Conservation (phyloP, 306 rosid species). For the Medicago arabica region DNA sequence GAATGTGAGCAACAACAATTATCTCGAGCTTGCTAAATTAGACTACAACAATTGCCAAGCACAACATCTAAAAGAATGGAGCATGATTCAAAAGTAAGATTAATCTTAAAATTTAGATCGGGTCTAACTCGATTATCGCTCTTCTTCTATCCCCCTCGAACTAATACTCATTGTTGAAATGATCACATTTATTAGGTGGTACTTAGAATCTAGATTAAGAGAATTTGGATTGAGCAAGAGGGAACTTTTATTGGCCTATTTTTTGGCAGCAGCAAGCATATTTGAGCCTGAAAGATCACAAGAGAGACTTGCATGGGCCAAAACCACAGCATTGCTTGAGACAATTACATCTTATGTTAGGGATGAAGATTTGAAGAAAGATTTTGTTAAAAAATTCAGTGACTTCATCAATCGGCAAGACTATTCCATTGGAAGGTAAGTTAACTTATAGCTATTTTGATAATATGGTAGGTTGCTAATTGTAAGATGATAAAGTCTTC, state of each 20-base stretch:
- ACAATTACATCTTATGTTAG: constrained; percentile 55
- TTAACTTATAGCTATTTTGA: too few relatives aligned
- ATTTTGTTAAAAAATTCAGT: constrained; percentile 57
- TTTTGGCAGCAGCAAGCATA: constrained; percentile 72
- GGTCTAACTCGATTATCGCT: neutral
- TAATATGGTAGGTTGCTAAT: too few relatives aligned
- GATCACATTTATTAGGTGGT: constrained; percentile 63
- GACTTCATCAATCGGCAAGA: constrained; percentile 32
- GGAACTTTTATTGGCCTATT: constrained; percentile 66
- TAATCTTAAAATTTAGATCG: neutral
- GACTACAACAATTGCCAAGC: constrained; percentile 89
- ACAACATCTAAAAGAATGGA: constrained; percentile 79
- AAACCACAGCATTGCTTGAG: constrained; percentile 58
- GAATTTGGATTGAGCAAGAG: constrained; percentile 70
- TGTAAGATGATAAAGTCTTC: too few relatives aligned
- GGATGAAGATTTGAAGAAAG: constrained; percentile 47
- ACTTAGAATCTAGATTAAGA: constrained; percentile 61
- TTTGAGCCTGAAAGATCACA: constrained; percentile 75
- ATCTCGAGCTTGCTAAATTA: constrained; percentile 81
- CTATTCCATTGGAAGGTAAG: constrained; percentile 48
- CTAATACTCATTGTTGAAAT: neutral
- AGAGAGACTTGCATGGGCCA: constrained; percentile 84
- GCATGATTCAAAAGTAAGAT: constrained; percentile 64
- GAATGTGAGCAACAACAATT: constrained; percentile 68
- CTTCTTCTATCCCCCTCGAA: neutral